Evolutionary conservation across 202 grass and related monocot species (phyloP), one percentile per base, ranked within the genome.

Genomic region (Musa balbisiana): DNA sequence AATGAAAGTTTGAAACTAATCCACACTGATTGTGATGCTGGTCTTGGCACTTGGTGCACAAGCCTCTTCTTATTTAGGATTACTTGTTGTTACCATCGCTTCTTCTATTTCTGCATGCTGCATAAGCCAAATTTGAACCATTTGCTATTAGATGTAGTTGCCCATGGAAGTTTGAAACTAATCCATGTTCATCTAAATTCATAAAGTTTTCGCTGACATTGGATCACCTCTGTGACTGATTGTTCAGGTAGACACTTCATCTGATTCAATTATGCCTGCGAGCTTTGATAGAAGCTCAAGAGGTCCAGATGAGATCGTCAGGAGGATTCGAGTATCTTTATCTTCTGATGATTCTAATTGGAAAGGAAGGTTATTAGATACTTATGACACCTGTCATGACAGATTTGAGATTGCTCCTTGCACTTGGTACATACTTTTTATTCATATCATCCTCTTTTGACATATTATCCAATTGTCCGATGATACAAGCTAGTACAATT

Each of bases 261-360:
- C 85, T 70, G 87, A 89, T 50, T 60, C 55, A 82, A 73, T 98
- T 71, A 82, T 52, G 22, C 91, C 88, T 71, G 81, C 83, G 80
- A 86, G 79, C 81, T 98, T 98, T 82, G 88, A 94, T 59, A 80
- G 80, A 73, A 77, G 76, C 83, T 84, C 88, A 65, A 94, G 85
- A 73, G 87, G 74, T 56, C 91, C 88, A 67, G 94, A 94, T 78
- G 94, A 98, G 87, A 80, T 98, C 62, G 87, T 98, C 21, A 90
- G 94, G 76, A 84, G 91, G 52, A 87, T 92, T 82, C 84, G 85
- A 54, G 72, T 81, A 60, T 87, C 82, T 80, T 83, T 89, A 71
- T 86, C 77, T 76, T 94, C 79, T 76, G 84, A 86, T 11, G 91
- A 98, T 92, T 79, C 83, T 68, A 73, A 56, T 71, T 89, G 86